Percentiles rank a stretch among this genome's conserved stretches.
phyloP scores from a whole-genome alignment of 306 rosid species.

The Medicago arabica region DNA sequence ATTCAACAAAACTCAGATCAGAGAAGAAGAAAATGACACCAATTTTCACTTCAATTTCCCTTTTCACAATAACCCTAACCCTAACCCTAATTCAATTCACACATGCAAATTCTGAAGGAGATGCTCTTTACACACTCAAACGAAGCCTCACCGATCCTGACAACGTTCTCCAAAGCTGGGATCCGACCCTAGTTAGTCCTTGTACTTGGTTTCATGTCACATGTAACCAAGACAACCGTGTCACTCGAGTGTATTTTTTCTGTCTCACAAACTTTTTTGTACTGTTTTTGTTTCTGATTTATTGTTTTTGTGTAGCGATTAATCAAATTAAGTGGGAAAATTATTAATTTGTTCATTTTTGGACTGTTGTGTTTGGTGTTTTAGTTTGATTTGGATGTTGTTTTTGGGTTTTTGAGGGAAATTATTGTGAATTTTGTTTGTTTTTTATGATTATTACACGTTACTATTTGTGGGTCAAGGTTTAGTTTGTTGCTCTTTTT shows the following conservation, averaged over 20 bases:
- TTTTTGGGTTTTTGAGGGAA: not conserved
- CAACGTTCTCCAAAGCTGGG: slow-evolving; percentile 97
- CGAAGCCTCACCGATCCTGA: slow-evolving; percentile 84
- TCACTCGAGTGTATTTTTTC: slow-evolving; percentile 80
- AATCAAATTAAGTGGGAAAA: not conserved
- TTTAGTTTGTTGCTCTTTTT: slow-evolving; percentile 8
- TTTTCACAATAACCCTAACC: slow-evolving; percentile 49
- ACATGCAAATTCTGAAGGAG: slow-evolving; percentile 81
- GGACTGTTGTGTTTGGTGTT: slow-evolving; percentile 14
- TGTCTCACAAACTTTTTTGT: not conserved
- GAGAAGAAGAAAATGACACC: slow-evolving; percentile 10
- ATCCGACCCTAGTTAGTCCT: slow-evolving; percentile 93
- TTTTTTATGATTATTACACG: not conserved
- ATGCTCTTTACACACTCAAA: slow-evolving; percentile 80
- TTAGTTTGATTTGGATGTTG: not conserved
- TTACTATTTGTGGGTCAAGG: slow-evolving; percentile 1
- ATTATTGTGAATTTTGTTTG: slow-evolving; percentile 19
- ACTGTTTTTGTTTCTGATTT: not conserved
- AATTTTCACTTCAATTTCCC: slow-evolving; percentile 26
- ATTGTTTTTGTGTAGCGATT: not conserved
- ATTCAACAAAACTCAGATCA: slow-evolving; percentile 30
- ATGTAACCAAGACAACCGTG: slow-evolving; percentile 88
- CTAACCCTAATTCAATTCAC: slow-evolving; percentile 40
- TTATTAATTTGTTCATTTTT: not conserved
- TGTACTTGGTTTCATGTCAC: slow-evolving; percentile 99